Base-by-base conservation (phyloP, 2,329 filamentous ascomycete species). In the Penicillium polonicum region DNA sequence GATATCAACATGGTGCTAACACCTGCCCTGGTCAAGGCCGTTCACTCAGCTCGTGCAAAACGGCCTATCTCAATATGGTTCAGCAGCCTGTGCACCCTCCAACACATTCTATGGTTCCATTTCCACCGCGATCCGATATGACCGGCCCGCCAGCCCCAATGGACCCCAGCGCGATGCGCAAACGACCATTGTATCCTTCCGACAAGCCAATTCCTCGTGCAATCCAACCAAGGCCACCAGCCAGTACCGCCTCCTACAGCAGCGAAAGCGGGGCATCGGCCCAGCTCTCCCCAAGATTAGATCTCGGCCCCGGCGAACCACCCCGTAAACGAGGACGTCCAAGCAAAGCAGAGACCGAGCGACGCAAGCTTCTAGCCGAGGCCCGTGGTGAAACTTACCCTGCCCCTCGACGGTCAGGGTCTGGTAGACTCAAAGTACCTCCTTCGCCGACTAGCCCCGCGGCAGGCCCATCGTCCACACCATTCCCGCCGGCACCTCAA, bases 301-400 rank as follows among this genome's bases (percentile, higher is more conserved):
- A 75, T 29, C 39, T 63, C 6, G 38, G 59, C 23, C 62, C 63
- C 58, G 67, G 68, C 38, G 73, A 76, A 49, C 73, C 71, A 35
- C 74, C 70, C 53, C 69, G 73, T 44, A 77, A 77, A 72, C 69
- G 76, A 54, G 76, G 76, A n/a, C 72, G 76, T 17, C 76, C 76
- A 57, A 78, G 69, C 60, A 78, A 78, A 66, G 68, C 67, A 35
- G 76, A 78, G 58, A 68, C 71, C 4, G 74, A 76, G 59, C 70
- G 74, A 48, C 74, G 75, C 35, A 74, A 68, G 58, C 67, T 69
- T 25, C 68, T 66, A 44, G 74, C 75, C 39, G 72, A 76, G 61
- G 71, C 73, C 36, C 72, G 70, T 33, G 74, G 75, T 17, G 74
- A 76, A 60, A 64, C 65, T 17, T 77, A 76, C 58, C 74, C 74